Evolutionary conservation across 2,329 filamentous ascomycete genomes (phyloP), one percentile per base, ranked within the genome.

Genomic region (Davidsoniella australis): DNA sequence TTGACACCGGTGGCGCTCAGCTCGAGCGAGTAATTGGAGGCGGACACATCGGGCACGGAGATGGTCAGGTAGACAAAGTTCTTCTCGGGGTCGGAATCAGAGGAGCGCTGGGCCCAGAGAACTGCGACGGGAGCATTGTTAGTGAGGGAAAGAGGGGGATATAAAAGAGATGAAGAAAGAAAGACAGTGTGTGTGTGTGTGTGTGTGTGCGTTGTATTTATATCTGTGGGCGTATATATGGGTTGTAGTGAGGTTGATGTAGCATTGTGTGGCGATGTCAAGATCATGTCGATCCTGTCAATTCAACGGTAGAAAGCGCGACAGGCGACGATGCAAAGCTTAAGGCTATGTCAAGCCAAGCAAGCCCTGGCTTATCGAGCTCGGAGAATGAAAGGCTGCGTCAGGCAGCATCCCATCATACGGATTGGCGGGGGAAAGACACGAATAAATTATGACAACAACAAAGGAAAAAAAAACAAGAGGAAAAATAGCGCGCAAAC

Each of bases 71-170:
- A 94, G 73, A 98, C 71, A 70, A 86, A 85, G 76, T 98, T 98
- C 73, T 88, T 93, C 64, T 80, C 75, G 50, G 83, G 64, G 49
- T 95, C 88, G 57, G 72, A 71, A 58, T 67, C 71, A 62, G 81
- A 91, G 43, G 89, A 96, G 73, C 91, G 88, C 73, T 98, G 91
- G 57, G 91, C 89, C 91, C 91, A 98, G 67, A 87, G 83, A 59
- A 98, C 91, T 96, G 61, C 52, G 23, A 38, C 12, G 29, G 16
- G 24, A 9, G 17, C 9, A 33, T 33, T 45, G 50, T 52, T 52
- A 52, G 45, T 10, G 10, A 10, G 41, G 10, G 36, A 16, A 5
- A 6, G 45, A 17, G 7, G 26, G 44, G 18, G 29, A 10, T 17
- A 23, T 23, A 23, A 23, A 23, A 23, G 20, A 23, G 4, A 23